These are phyloP conservation scores for Peronospora belbahrii DNA, from an alignment of 352 stramenopile species.

Conservation along the genomic window DNA sequence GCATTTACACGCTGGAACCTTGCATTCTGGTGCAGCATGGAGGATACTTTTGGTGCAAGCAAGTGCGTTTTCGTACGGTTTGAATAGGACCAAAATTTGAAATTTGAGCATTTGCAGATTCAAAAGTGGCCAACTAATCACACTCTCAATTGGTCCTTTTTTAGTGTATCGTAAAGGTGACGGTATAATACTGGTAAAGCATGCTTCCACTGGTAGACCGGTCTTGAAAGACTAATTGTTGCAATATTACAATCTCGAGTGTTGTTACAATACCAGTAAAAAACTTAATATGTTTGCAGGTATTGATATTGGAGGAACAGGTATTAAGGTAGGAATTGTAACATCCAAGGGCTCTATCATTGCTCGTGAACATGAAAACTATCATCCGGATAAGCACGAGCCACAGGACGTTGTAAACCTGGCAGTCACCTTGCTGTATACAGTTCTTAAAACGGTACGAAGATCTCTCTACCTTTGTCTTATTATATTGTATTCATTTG, in stretches of 20 bases:
- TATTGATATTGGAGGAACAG: slow-evolving; percentile 68
- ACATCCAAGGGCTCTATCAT: slow-evolving; percentile 37
- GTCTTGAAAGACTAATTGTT: too few relatives aligned
- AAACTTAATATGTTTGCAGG: slow-evolving; percentile 36
- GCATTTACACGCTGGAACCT: slow-evolving; percentile 24
- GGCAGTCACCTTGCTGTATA: slow-evolving; percentile 31
- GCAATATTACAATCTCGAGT: too few relatives aligned
- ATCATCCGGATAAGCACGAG: slow-evolving; percentile 31
- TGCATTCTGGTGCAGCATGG: slow-evolving; percentile 8
- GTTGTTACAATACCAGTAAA: too few relatives aligned
- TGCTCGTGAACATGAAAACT: slow-evolving; percentile 37
- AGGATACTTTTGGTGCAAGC: not conserved
- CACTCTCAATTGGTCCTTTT: too few relatives aligned
- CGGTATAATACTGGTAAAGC: too few relatives aligned
- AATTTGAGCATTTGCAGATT: too few relatives aligned
- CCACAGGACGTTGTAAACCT: slow-evolving; percentile 48
- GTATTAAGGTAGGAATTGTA: slow-evolving; percentile 69
- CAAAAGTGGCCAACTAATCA: too few relatives aligned
- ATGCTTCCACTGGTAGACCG: too few relatives aligned
- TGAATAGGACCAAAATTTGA: too few relatives aligned
- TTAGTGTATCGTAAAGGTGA: too few relatives aligned
- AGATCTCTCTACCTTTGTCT: not conserved
- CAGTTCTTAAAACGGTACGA: slow-evolving; percentile 36
- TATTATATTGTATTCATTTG: not conserved
- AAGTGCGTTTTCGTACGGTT: too few relatives aligned